Percentiles rank a stretch among this genome's conserved stretches.
These are phyloP conservation scores for Meyerozyma athensensis DNA, from an alignment of 1,139 yeast species.

Conservation along the genomic window DNA sequence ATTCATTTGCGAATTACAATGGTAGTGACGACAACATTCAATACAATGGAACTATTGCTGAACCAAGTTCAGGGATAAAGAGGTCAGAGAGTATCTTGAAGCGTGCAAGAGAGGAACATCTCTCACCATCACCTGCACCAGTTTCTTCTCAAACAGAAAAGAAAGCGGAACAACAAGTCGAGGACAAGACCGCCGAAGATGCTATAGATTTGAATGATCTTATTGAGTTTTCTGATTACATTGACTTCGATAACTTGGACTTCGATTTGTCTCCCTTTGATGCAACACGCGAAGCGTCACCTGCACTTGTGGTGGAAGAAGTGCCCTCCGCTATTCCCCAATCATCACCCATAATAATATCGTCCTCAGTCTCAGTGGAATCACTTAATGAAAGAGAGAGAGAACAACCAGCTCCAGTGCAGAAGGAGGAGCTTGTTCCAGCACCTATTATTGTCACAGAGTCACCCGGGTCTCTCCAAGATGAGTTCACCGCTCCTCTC, in stretches of 20 bases:
- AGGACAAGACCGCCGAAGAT: slow-evolving; percentile 9
- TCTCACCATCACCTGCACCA: background rate
- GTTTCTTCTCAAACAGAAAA: too few relatives aligned
- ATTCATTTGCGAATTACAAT: slow-evolving; percentile 42
- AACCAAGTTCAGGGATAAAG: slow-evolving; percentile 20
- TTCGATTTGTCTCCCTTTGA: slow-evolving; percentile 22
- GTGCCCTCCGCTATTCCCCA: background rate
- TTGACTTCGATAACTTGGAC: slow-evolving; percentile 51
- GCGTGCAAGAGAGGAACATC: slow-evolving; percentile 12
- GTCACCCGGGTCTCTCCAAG: background rate
- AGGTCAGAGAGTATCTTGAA: slow-evolving; percentile 53
- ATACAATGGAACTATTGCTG: slow-evolving; percentile 20
- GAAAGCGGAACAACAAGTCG: background rate
- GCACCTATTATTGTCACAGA: background rate
- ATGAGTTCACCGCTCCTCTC: background rate
- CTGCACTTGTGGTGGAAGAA: background rate
- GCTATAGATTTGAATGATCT: slow-evolving; percentile 28
- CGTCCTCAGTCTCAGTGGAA: background rate
- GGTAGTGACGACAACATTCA: slow-evolving; percentile 46
- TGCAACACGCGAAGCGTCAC: slow-evolving; percentile 2
- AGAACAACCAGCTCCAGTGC: background rate
- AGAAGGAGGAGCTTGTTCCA: background rate
- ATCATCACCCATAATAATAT: background rate
- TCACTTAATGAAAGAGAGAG: background rate
- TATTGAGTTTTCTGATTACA: slow-evolving; percentile 61